Evolutionary conservation across 164 flowering plant genomes (phyloP), one percentile per base, ranked within the genome.

Genomic region (Platanus orientalis): DNA sequence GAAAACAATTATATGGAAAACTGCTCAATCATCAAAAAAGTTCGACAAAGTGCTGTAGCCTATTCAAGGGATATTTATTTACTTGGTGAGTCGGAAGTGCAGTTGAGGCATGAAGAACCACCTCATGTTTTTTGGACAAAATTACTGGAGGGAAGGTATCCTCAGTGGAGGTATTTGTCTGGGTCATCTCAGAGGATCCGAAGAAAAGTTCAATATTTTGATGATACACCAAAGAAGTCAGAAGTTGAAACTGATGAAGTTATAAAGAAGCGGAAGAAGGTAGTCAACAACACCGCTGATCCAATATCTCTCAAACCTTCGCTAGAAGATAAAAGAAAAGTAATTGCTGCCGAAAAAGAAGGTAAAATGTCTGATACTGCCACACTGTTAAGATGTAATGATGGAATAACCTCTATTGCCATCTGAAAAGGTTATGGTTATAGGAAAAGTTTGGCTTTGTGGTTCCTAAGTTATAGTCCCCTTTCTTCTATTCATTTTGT

Each of bases 41-140:
- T 76, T 50, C 71, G 75, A n/a, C 81, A 76, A 49, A 69, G 40
- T 68, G 85, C 69, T 25, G 75, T 75, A 68, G 19, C 54, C 26
- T 88, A 82, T 69, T 20, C 61, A 54, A 64, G 61, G 19, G 55
- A 65, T 58, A 58, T 57, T 52, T 62, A 73, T 19, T 68, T 89
- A 67, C 70, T 60, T 68, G 90, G 90, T 60, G 96, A 89, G 83
- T 30, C 10, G 69, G 68, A 80, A 62, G 61, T 62, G 70, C 69
- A 66, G 50, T 57, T 59, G 26, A 61, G 16, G 1, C 78, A 70
- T 61, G 86, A 77, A 61, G 83, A 73, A 19, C 60, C 30, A 30
- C 85, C 93, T 16, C 83, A 78, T 61, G 57, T 76, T 13, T 89
- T 89, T 66, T 94, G 99, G 99, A 67, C 66, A 52, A 81, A 81